Evolutionary conservation across 495 filamentous ascomycete genomes (phyloP).

Genomic region (Aspergillus indologenus): DNA sequence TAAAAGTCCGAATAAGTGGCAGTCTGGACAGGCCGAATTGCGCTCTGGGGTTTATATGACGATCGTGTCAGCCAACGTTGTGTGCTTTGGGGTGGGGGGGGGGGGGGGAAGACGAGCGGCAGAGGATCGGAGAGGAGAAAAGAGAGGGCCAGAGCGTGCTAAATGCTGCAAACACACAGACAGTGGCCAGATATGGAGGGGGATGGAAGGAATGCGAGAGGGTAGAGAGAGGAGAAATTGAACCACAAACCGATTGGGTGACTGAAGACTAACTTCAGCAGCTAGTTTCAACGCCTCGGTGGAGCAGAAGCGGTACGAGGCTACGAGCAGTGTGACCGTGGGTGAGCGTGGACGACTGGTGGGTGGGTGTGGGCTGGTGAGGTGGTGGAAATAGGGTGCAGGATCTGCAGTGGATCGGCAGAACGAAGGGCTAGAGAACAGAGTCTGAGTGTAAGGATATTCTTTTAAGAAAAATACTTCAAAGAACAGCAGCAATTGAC

Average conservation of each 20-base stretch:
- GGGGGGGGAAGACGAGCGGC: background rate
- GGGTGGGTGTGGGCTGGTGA: background rate
- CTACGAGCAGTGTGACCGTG: background rate
- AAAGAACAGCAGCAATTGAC: background rate
- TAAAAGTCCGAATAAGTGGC: background rate
- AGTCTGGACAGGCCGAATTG: conserved; percentile 2
- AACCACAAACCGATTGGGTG: background rate
- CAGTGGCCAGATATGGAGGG: background rate
- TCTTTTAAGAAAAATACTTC: too few relatives aligned
- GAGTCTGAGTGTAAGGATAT: background rate
- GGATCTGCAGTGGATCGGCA: conserved; percentile 5
- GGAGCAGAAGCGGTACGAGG: conserved; percentile 1
- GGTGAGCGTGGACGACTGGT: too few relatives aligned
- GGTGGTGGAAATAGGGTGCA: background rate
- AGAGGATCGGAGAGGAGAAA: conserved; percentile 4
- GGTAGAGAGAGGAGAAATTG: background rate
- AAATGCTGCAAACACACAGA: conserved; percentile 1
- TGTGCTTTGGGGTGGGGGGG: background rate
- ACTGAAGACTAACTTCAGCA: background rate
- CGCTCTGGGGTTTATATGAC: background rate
- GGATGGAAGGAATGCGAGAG: too few relatives aligned
- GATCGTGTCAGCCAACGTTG: background rate
- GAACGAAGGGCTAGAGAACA: background rate
- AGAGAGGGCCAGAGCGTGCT: conserved; percentile 6
- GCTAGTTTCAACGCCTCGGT: background rate